Base-by-base conservation (phyloP, 495 filamentous ascomycete genomes). In the Aspergillus baeticus region DNA sequence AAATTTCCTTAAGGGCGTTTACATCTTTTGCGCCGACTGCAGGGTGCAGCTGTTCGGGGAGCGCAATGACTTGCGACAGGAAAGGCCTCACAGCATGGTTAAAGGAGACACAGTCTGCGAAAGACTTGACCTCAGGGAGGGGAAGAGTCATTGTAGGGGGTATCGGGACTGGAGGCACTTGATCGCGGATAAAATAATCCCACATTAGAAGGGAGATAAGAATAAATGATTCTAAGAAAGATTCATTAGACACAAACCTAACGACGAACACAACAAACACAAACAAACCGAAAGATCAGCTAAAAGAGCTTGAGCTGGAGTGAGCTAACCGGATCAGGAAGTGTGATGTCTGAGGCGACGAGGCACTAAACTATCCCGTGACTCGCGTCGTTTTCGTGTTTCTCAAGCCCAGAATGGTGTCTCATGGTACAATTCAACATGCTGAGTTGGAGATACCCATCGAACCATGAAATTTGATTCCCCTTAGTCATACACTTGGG, bases 41-140 rank as follows among this genome's bases (percentile, higher is more conserved):
- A 15, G 59, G 73, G 55, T 79, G 66, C 56, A 95, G 66, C 61
- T 81, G 81, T 51, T 76, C 72, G 44, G 92, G 86, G 42, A 95
- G 81, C 58, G 78, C 74, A 69, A 83, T 82, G 60, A 98, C 78
- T 69, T 97, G 91, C 11, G 86, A 81, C 15, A 96, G 68, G 73
- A 86, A 96, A 82, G 93, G 63, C 69, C 68, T 64, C 58, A 98
- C 84, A 0, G 87, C 88, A 55, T 83, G 80, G 55, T 76, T 67
- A 69, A 87, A 93, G 69, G 88, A 85, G 50, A 87, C 80, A 64
- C 84, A 89, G 51, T 96, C 91, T 44, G 71, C 69, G 31, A 92
- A 72, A 11, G 84, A 79, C 55, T 84, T 80, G 62, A 96, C 66
- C 17, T 69, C 68, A 5, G 94, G 93, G 29, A 96, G 75, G 13